These are phyloP conservation scores for Coemansia sp. DNA, from an alignment of 192 early-diverging fungal genomes.

Conservation along the genomic window DNA sequence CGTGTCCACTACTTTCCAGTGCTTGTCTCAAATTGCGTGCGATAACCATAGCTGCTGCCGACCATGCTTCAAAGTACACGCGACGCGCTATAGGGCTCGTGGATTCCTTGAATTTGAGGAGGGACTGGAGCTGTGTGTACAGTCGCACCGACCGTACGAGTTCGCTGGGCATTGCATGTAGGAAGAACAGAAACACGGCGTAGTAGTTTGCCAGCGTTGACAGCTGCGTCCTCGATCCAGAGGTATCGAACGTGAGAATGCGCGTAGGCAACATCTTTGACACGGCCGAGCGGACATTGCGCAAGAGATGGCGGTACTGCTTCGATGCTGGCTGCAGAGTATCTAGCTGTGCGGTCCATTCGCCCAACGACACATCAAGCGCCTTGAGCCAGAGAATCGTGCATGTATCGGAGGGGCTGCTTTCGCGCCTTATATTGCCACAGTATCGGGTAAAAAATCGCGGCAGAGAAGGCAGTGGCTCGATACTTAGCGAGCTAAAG, in stretches of 20 bases:
- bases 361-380: conserved; percentile 22
- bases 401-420: conserved; percentile 32
- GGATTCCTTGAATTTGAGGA: conserved; percentile 48
- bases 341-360: conserved; percentile 22
- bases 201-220: conserved; percentile 54
- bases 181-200: conserved; percentile 49
- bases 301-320: conserved; percentile 16
- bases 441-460: conserved; percentile 53
- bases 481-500: conserved; percentile 45
- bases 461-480: conserved; percentile 49
- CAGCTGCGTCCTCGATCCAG: conserved; percentile 16
- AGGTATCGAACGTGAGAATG: conserved; percentile 36
- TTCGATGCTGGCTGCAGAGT: conserved; percentile 9
- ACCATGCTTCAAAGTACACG: conserved; percentile 56
- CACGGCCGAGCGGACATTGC: conserved; percentile 35
- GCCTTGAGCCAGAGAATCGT: conserved; percentile 44
- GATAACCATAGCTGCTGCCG: conserved; percentile 35
- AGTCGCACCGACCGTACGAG: conserved; percentile 41
- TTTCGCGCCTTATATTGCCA: conserved; percentile 8
- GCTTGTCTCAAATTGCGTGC: conserved; percentile 9
- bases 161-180: conserved; percentile 47
- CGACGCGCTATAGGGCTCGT: conserved; percentile 35
- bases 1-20: conserved; percentile 16
- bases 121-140: conserved; percentile 43
- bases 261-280: conserved; percentile 55